Evolutionary conservation across 768 basidiomycete genomes (phyloP).

Genomic region (Tulasnella sp.): DNA sequence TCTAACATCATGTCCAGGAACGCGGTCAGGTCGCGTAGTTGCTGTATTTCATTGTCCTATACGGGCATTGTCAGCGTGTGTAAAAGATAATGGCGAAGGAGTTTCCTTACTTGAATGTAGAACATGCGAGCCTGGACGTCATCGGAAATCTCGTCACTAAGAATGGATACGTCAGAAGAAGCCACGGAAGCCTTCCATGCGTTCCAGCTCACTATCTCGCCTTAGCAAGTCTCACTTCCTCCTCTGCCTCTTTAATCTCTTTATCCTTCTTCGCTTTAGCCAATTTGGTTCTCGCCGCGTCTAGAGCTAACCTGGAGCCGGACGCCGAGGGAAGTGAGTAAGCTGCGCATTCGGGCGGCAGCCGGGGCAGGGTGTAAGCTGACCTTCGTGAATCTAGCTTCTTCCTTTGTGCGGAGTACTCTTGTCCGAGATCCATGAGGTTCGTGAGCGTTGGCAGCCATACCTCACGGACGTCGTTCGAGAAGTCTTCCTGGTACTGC

Average conservation of each 20-base stretch:
- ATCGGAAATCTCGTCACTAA: conserved; percentile 77
- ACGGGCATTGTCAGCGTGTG: neutral
- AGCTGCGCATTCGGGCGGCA: neutral
- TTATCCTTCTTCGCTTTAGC: conserved; percentile 76
- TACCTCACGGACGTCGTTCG: conserved; percentile 37
- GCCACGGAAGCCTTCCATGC: neutral
- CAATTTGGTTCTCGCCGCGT: conserved; percentile 61
- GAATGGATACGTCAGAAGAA: neutral
- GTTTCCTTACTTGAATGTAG: conserved; percentile 37
- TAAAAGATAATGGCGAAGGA: neutral
- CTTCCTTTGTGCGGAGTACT: conserved; percentile 72
- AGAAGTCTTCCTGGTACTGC: conserved; percentile 74
- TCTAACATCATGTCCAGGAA: conserved; percentile 69
- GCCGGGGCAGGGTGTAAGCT: neutral
- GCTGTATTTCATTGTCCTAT: conserved; percentile 67
- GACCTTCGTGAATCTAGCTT: conserved; percentile 81
- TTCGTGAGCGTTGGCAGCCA: conserved; percentile 41
- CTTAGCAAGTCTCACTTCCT: conserved; percentile 64
- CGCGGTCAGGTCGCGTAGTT: conserved; percentile 59
- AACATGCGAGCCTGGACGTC: conserved; percentile 76
- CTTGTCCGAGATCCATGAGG: conserved; percentile 68
- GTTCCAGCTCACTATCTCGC: conserved; percentile 57
- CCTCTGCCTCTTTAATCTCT: conserved; percentile 65
- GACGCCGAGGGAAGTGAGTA: neutral
- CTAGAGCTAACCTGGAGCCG: conserved; percentile 55